A percentile compares a stretch with the other conserved stretches of the same genome.
These are phyloP conservation scores for Russula ochroleuca DNA, from an alignment of 768 basidiomycete species.

Conservation along the genomic window DNA sequence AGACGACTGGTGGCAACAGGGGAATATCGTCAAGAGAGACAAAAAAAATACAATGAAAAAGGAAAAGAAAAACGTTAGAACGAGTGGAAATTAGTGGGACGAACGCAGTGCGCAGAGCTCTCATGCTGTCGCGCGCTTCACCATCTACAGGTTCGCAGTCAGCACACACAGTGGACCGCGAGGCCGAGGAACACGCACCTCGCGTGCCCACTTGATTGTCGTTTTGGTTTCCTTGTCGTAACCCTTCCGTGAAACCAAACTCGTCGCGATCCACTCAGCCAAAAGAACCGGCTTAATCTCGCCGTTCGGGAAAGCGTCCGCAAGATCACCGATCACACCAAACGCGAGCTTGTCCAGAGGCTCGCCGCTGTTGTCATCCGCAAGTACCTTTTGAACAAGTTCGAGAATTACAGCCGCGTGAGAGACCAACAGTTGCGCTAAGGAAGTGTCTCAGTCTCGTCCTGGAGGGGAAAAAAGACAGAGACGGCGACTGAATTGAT, in stretches of 20 bases:
- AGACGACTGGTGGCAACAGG: constrained; percentile 29
- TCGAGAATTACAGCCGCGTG: constrained; percentile 75
- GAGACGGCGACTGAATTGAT: not conserved
- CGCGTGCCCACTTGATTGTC: constrained; percentile 89
- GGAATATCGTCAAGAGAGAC: constrained; percentile 19
- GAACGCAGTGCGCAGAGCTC: not conserved
- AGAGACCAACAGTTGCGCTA: constrained; percentile 55
- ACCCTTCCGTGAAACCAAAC: constrained; percentile 69
- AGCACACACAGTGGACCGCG: constrained; percentile 1
- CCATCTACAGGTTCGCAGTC: constrained; percentile 47
- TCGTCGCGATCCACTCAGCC: constrained; percentile 70
- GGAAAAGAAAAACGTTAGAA: not conserved
- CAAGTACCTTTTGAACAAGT: constrained; percentile 69
- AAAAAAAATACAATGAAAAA: not conserved
- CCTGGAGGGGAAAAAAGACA: not conserved
- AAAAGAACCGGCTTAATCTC: constrained; percentile 77
- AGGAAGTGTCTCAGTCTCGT: not conserved
- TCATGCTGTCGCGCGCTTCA: constrained; percentile 61
- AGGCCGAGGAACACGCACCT: constrained; percentile 49
- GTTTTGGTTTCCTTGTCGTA: constrained; percentile 77
- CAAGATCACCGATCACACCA: constrained; percentile 90
- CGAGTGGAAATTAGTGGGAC: not conserved
- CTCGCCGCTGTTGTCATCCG: constrained; percentile 83
- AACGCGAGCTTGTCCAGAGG: constrained; percentile 66
- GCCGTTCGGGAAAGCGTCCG: constrained; percentile 78